phyloP scores from a whole-genome alignment of 352 stramenopile species.

The Phytophthora macrochlamydospora region DNA sequence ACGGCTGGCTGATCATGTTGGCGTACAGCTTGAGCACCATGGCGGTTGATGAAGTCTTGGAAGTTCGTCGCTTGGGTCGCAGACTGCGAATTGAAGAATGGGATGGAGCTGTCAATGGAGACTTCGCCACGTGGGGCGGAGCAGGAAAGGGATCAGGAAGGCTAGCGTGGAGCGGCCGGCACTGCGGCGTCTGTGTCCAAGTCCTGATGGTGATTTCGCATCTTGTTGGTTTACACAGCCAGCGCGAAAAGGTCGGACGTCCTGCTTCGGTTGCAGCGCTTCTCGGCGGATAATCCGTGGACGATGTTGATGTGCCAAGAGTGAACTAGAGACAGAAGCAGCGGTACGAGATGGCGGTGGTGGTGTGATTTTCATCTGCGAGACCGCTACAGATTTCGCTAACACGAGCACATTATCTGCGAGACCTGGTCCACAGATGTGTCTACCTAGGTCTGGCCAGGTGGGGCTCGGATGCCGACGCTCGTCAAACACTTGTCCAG shows the following conservation, averaged over 20 bases:
- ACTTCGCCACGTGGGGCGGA: constrained; percentile 1
- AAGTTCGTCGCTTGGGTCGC: constrained; percentile 2
- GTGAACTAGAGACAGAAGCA: too few relatives aligned
- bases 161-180: neutral
- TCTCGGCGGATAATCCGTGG: too few relatives aligned
- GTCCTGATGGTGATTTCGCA: neutral
- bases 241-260: neutral
- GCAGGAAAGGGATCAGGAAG: neutral
- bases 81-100: constrained; percentile 27
- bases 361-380: neutral
- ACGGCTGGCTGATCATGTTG: constrained; percentile 66
- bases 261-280: too few relatives aligned
- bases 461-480: constrained; percentile 5
- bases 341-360: too few relatives aligned
- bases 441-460: constrained; percentile 12
- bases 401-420: constrained; percentile 9
- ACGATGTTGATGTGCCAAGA: neutral
- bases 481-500: constrained; percentile 32
- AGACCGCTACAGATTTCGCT: constrained; percentile 2
- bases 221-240: constrained; percentile 2
- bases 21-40: constrained; percentile 63
- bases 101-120: neutral
- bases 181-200: neutral
- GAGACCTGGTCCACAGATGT: constrained; percentile 9
- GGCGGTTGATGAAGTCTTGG: neutral